Evolutionary conservation across 2,329 filamentous ascomycete species (phyloP).

Genomic region (Cladosporium sp.): DNA sequence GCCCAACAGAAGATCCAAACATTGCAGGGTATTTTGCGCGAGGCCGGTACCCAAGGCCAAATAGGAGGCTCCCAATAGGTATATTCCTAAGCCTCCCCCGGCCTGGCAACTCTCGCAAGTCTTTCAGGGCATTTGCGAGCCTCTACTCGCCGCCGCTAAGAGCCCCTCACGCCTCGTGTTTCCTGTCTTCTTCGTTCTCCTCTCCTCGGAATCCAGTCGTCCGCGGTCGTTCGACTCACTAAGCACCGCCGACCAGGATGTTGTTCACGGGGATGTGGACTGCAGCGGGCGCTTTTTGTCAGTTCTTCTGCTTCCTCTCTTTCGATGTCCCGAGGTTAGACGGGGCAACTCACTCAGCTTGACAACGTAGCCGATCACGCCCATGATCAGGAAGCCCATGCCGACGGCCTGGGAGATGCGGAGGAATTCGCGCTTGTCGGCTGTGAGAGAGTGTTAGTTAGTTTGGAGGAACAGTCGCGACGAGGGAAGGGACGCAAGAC

Average conservation of each 20-base stretch:
- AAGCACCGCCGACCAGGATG: slow-evolving; percentile 62
- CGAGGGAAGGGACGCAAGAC: slow-evolving; percentile 12
- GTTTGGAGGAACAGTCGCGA: background rate
- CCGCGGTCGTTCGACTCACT: slow-evolving; percentile 18
- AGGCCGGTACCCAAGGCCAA: no score
- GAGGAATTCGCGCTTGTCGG: slow-evolving; percentile 53
- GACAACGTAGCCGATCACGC: slow-evolving; percentile 62
- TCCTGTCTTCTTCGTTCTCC: no score
- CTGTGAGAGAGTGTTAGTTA: slow-evolving; percentile 28
- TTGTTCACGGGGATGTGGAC: slow-evolving; percentile 67
- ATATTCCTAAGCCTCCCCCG: no score
- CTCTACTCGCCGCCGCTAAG: no score
- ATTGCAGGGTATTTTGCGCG: no score
- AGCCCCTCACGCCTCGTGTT: no score
- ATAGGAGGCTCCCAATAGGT: no score
- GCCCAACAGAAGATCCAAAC: no score
- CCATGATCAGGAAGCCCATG: slow-evolving; percentile 65
- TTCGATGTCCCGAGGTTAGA: background rate
- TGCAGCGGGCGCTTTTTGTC: slow-evolving; percentile 23
- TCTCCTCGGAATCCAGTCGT: no score
- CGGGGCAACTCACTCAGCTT: slow-evolving; percentile 55
- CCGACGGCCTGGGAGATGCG: slow-evolving; percentile 61
- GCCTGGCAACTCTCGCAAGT: no score
- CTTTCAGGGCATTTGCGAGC: no score
- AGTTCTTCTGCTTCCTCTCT: background rate